Percentiles rank a stretch among this genome's conserved stretches.
phyloP scores from a whole-genome alignment of 768 basidiomycete species.

The Boletus rufocinnamomeus region DNA sequence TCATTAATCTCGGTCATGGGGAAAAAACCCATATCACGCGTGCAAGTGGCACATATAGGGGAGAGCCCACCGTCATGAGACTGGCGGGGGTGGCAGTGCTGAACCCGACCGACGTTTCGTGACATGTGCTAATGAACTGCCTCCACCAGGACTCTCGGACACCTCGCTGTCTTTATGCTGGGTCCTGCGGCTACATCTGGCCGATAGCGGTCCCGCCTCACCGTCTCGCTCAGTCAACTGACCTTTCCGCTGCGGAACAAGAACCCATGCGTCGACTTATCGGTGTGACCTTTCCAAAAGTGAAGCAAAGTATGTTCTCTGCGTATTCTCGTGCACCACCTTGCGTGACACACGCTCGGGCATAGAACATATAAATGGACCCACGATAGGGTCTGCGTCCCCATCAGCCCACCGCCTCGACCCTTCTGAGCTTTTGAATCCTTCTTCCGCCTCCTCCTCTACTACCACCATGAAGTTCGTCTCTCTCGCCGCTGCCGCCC shows the following conservation, averaged over 20 bases:
- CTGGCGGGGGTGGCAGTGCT: not conserved
- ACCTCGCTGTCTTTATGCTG: not conserved
- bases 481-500: conserved; percentile 6
- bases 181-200: not conserved
- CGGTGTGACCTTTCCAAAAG: conserved; percentile 2
- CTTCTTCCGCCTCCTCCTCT: not conserved
- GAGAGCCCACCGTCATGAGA: conserved; percentile 9
- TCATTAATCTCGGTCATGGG: not conserved
- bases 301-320: too few relatives aligned
- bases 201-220: not conserved
- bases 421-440: not conserved
- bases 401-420: not conserved
- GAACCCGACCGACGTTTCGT: not conserved
- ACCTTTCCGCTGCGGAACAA: not conserved
- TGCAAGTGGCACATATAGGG: not conserved
- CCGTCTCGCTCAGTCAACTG: conserved; percentile 10
- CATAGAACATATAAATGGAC: conserved; percentile 20
- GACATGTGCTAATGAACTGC: not conserved
- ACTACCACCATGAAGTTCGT: conserved; percentile 29
- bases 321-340: not conserved
- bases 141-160: not conserved
- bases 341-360: not conserved
- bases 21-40: not conserved
- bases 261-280: not conserved
- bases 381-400: not conserved